Evolutionary conservation across 2,329 filamentous ascomycete species (phyloP).

Genomic region (Fusarium redolens): DNA sequence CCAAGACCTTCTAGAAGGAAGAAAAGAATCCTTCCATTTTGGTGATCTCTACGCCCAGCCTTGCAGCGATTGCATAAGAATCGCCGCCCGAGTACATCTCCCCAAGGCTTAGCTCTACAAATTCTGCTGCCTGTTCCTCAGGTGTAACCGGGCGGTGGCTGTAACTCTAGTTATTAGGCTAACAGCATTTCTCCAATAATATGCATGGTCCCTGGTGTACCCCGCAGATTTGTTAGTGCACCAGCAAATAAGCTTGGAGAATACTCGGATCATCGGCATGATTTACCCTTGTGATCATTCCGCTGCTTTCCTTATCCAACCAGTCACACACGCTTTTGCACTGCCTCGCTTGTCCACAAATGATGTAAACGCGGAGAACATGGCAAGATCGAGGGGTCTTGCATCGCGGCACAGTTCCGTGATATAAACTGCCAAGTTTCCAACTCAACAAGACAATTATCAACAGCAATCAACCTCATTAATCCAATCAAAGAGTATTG

Average conservation of each 20-base stretch:
- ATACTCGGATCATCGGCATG: conserved; percentile 25
- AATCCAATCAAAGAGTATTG: neutral
- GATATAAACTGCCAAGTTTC: conserved; percentile 15
- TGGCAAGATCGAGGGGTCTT: neutral
- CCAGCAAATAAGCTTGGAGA: neutral
- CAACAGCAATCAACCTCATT: neutral
- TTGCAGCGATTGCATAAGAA: neutral
- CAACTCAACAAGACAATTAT: neutral
- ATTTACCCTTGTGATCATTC: conserved; percentile 1
- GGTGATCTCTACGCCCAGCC: neutral
- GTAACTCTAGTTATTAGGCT: neutral
- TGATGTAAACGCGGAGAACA: neutral
- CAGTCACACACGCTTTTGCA: neutral
- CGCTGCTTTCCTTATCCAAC: neutral
- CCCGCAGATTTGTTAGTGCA: neutral
- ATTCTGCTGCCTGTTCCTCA: neutral
- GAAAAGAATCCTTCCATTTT: neutral
- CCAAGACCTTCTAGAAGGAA: neutral
- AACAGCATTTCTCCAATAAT: neutral
- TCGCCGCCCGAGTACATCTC: neutral
- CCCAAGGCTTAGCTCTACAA: neutral
- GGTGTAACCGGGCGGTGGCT: conserved; percentile 9
- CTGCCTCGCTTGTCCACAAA: conserved; percentile 2
- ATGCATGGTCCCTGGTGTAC: neutral
- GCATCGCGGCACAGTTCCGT: neutral